Evolutionary conservation across 768 basidiomycete genomes (phyloP).

Genomic region (Candolleomyces eurysporus): DNA sequence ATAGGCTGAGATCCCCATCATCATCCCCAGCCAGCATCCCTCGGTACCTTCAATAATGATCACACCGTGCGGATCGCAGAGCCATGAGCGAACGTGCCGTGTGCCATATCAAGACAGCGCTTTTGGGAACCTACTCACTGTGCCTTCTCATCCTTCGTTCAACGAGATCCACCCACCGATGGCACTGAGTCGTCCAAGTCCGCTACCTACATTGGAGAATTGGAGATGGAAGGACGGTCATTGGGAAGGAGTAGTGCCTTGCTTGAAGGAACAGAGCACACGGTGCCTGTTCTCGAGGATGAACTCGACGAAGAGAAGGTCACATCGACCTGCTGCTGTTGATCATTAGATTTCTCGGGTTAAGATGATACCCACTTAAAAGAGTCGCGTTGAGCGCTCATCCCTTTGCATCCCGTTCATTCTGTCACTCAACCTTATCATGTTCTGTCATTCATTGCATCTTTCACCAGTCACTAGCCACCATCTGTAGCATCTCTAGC

Average conservation of each 20-base stretch:
- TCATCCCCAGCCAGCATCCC: constrained; percentile 31
- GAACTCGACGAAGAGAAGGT: background rate
- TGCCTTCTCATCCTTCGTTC: constrained; percentile 51
- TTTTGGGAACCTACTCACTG: constrained; percentile 48
- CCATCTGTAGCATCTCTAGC: background rate
- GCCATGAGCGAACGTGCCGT: constrained; percentile 39
- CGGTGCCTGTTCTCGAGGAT: constrained; percentile 41
- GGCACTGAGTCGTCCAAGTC: constrained; percentile 12
- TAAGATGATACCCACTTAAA: too few species aligned
- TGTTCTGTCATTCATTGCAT: too few species aligned
- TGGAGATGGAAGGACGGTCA: constrained; percentile 55
- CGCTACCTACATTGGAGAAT: constrained; percentile 28
- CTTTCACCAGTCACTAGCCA: background rate
- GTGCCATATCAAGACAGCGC: constrained; percentile 55
- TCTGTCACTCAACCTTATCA: too few species aligned
- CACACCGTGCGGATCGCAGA: constrained; percentile 42
- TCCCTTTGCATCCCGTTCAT: too few species aligned
- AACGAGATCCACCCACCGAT: constrained; percentile 43
- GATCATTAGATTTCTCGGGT: background rate
- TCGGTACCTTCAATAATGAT: constrained; percentile 50
- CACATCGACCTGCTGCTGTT: background rate
- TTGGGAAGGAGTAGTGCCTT: constrained; percentile 50
- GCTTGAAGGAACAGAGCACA: constrained; percentile 43
- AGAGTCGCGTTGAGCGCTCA: too few species aligned
- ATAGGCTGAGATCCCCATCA: constrained; percentile 17